Conservation (phyloP, 345 rosid species). For the Syzygium grande region DNA sequence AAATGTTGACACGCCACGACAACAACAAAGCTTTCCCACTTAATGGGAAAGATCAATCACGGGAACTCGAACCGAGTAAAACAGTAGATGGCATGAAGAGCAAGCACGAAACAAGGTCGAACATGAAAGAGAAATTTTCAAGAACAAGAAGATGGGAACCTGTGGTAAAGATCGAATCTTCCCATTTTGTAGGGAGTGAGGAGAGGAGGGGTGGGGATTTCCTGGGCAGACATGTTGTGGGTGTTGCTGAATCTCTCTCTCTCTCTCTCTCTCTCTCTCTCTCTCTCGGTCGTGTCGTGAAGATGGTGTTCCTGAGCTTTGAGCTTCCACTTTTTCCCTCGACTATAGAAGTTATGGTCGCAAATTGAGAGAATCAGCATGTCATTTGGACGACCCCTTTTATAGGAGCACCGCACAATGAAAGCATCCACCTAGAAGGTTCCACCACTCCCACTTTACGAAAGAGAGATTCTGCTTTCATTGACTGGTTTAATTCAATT, state of each 20-base stretch:
- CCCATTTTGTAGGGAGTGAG: conserved; percentile 28
- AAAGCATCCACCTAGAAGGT: background rate
- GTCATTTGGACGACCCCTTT: background rate
- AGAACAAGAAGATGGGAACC: conserved; percentile 1
- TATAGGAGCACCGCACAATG: background rate
- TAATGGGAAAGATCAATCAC: background rate
- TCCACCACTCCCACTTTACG: background rate
- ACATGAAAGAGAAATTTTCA: background rate
- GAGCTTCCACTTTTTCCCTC: background rate
- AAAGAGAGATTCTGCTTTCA: background rate
- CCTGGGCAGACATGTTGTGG: background rate
- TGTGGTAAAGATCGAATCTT: conserved; percentile 22
- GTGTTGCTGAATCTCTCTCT: background rate
- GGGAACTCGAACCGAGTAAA: background rate
- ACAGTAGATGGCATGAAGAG: background rate
- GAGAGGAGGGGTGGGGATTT: conserved; percentile 11
- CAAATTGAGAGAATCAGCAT: background rate
- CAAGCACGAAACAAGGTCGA: background rate
- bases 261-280: background rate
- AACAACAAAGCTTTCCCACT: background rate
- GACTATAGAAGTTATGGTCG: background rate
- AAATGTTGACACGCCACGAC: background rate
- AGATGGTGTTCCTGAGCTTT: background rate
- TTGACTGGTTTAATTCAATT: background rate
- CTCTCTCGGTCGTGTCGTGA: background rate